Evolutionary conservation across 176 grass and related monocot species (phyloP).

Genomic region (Oryza longistaminata): DNA sequence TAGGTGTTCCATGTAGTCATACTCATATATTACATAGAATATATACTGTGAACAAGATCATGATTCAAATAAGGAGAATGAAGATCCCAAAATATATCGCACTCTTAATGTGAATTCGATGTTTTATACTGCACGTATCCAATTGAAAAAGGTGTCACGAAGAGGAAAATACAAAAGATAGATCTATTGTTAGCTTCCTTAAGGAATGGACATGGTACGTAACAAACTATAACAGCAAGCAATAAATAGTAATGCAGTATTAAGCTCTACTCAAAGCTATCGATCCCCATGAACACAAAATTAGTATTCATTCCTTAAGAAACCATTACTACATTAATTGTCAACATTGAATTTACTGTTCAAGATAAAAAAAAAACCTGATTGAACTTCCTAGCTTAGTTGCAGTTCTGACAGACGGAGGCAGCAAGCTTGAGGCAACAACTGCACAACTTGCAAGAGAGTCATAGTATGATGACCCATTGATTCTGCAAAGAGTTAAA

Average conservation of each 20-base stretch:
- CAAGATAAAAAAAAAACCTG: constrained; percentile 13
- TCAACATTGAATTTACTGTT: neutral
- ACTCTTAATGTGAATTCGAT: neutral
- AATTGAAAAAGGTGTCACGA: neutral
- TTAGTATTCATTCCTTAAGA: neutral
- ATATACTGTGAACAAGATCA: too few species aligned
- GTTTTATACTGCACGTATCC: neutral
- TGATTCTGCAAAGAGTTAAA: constrained; percentile 2
- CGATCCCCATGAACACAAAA: neutral
- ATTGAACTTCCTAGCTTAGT: constrained; percentile 11
- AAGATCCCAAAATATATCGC: neutral
- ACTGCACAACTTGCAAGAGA: constrained; percentile 47
- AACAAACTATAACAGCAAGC: neutral
- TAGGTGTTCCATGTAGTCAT: too few species aligned
- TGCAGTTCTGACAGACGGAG: constrained; percentile 23
- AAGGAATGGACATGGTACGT: too few species aligned
- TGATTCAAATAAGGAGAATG: neutral
- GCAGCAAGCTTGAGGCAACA: constrained; percentile 46
- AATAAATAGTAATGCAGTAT: too few species aligned
- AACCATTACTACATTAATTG: neutral
- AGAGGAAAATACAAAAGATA: neutral
- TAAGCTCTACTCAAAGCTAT: neutral
- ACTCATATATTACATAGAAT: too few species aligned
- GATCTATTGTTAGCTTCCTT: neutral
- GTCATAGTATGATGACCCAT: neutral